phyloP scores from a whole-genome alignment of 768 basidiomycete genomes.

The Calvatia gigantea region DNA sequence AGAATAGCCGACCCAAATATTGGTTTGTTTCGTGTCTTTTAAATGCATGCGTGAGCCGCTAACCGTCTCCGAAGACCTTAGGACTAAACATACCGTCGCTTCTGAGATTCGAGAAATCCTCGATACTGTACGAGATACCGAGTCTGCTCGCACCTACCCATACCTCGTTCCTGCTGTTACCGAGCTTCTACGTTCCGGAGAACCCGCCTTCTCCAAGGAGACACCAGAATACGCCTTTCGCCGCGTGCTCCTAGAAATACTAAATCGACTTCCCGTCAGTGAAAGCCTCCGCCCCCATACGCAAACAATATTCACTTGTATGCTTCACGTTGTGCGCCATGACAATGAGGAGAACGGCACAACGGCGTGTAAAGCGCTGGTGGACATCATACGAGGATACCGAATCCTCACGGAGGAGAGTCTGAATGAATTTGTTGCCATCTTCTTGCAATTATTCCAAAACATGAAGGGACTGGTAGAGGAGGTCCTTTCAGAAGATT shows the following conservation, averaged over 20 bases:
- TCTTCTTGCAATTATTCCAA: constrained; percentile 75
- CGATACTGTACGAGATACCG: constrained; percentile 73
- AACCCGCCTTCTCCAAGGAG: constrained; percentile 65
- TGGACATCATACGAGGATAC: constrained; percentile 82
- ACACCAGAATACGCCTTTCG: constrained; percentile 78
- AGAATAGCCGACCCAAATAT: constrained; percentile 73
- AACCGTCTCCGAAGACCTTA: constrained; percentile 48
- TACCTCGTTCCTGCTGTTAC: constrained; percentile 72
- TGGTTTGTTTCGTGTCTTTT: constrained; percentile 36
- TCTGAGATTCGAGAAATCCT: constrained; percentile 79
- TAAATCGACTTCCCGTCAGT: constrained; percentile 81
- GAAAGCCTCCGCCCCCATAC: constrained; percentile 75
- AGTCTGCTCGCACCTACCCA: constrained; percentile 65
- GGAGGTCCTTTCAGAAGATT: constrained; percentile 71
- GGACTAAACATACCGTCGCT: constrained; percentile 66
- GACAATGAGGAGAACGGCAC: constrained; percentile 98
- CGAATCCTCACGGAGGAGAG: constrained; percentile 69
- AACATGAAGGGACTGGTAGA: constrained; percentile 72
- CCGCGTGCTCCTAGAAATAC: constrained; percentile 80
- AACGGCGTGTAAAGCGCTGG: constrained; percentile 85
- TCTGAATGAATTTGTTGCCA: constrained; percentile 72
- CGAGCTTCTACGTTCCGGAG: constrained; percentile 67
- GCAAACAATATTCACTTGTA: constrained; percentile 65
- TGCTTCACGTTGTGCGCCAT: constrained; percentile 77
- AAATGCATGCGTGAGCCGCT: background rate